Conservation (phyloP, 2,329 filamentous ascomycete species). For the Calonectria henricotiae region DNA sequence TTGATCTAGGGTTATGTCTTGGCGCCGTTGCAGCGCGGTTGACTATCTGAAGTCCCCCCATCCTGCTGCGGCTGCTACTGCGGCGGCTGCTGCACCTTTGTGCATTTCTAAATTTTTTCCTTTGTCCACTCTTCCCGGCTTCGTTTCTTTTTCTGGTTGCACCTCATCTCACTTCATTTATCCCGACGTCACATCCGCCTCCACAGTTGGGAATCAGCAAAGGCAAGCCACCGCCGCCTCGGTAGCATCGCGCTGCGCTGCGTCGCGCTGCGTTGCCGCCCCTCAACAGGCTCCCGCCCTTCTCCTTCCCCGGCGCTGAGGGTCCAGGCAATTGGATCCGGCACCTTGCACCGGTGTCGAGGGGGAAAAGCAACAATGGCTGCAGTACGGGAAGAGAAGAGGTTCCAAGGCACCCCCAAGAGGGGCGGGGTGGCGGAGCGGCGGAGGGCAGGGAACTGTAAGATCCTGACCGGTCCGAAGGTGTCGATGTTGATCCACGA, state of each 20-base stretch:
- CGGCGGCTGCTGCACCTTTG: no score
- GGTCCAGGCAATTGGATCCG: constrained; percentile 24
- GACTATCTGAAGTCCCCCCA: constrained; percentile 16
- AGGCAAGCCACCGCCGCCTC: constrained; percentile 27
- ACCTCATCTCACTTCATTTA: constrained; percentile 48
- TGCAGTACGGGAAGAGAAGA: neutral
- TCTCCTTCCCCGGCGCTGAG: constrained; percentile 19
- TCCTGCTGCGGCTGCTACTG: neutral
- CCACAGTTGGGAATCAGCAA: constrained; percentile 32
- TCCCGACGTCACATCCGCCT: constrained; percentile 42
- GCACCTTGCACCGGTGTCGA: neutral
- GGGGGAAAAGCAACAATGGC: constrained; percentile 20
- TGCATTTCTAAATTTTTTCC: neutral
- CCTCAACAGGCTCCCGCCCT: constrained; percentile 11
- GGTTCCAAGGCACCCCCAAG: neutral
- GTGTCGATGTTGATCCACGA: constrained; percentile 17
- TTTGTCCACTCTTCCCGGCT: constrained; percentile 29
- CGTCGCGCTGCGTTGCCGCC: constrained; percentile 22
- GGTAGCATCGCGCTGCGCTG: constrained; percentile 26
- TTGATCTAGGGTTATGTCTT: neutral
- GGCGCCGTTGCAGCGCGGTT: constrained; percentile 21
- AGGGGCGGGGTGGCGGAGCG: neutral
- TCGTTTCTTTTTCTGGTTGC: constrained; percentile 39
- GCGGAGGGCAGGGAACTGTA: neutral
- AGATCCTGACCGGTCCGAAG: constrained; percentile 23